Base-by-base conservation (phyloP, 257 asterid genomes). In the Nicotiana paniculata region DNA sequence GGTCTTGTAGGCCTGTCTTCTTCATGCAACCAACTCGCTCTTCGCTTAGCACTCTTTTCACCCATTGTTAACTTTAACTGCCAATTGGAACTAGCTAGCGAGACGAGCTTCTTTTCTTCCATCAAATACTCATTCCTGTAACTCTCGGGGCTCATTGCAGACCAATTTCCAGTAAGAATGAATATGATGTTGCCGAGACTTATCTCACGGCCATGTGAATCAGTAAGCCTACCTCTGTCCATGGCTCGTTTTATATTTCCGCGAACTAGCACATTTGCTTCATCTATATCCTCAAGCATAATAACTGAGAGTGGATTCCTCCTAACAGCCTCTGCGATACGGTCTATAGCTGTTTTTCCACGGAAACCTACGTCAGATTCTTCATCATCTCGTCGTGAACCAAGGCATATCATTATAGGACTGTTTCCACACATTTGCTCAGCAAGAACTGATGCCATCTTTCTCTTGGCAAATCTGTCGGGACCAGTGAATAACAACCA, bases 401-500 rank as follows among this genome's bases (percentile, higher is more conserved):
- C 98, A 55, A 94, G 93, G 77, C 87, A 83, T 75, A 96, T 84
- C 74, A 83, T 82, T 74, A 90, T 66, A 2, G 92, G 95, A 76
- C 65, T 81, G 10, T 86, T 77, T 83, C 97, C 97, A 66, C 95
- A 89, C 15, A 91, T 82, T 77, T 92, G 95, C 80, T 96, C 97
- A 0, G 98, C 92, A 35, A 94, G 86, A 81, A 89, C 98, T 2
- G 89, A 84, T 2, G 94, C 97, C 95, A 96, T 88, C 89, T 93
- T 96, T 87, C 87, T 90, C 93, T 93, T 96, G 30, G 93, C 98
- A 6, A 87, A 85, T 59, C 97, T 77, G 77, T 96, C 99, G 0
- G 99, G 99, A 24, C 99, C 99, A 0, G 94, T 86, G 64, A 96
- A 94, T 81, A 96, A 77, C 87, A 96, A 80, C 99, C 98, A 96